These are phyloP conservation scores for Helotiales sp. DNA, from an alignment of 2,329 filamentous ascomycete genomes.

Conservation along the genomic window DNA sequence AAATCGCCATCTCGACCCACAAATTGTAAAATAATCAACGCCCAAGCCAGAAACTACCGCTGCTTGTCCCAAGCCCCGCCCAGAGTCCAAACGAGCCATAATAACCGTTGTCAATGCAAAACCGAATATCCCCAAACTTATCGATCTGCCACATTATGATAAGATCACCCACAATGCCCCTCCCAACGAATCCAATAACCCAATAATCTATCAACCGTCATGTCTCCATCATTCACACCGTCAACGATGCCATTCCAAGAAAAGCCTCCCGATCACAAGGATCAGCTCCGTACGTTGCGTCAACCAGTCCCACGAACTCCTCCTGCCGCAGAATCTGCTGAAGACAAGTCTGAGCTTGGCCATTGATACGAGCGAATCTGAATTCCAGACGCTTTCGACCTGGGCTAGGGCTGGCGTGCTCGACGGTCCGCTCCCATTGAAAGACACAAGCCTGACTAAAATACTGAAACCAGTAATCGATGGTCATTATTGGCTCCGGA, in stretches of 20 bases:
- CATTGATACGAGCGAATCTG: conserved; percentile 20
- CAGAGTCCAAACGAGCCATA: too few relatives aligned
- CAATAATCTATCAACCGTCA: too few relatives aligned
- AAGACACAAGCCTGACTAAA: conserved; percentile 14
- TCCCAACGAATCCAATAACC: too few relatives aligned
- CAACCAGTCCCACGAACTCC: not conserved
- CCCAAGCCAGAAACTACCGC: too few relatives aligned
- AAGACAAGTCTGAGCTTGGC: conserved; percentile 15
- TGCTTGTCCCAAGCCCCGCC: too few relatives aligned
- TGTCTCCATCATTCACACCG: not conserved
- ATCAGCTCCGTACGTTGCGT: not conserved
- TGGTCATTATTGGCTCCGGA: conserved; percentile 13
- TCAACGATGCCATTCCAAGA: not conserved
- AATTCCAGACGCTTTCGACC: conserved; percentile 15
- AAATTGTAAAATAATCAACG: too few relatives aligned
- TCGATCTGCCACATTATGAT: too few relatives aligned
- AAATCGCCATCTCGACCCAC: too few relatives aligned
- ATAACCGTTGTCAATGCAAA: too few relatives aligned
- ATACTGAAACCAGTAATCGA: conserved; percentile 12
- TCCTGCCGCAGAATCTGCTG: not conserved
- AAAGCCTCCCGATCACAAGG: not conserved
- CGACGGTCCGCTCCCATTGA: conserved; percentile 3
- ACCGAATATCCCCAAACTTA: too few relatives aligned
- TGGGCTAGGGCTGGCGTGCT: not conserved
- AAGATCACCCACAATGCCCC: too few relatives aligned